Conservation (phyloP, 805 yeast genomes). For the Candida quercuum region DNA sequence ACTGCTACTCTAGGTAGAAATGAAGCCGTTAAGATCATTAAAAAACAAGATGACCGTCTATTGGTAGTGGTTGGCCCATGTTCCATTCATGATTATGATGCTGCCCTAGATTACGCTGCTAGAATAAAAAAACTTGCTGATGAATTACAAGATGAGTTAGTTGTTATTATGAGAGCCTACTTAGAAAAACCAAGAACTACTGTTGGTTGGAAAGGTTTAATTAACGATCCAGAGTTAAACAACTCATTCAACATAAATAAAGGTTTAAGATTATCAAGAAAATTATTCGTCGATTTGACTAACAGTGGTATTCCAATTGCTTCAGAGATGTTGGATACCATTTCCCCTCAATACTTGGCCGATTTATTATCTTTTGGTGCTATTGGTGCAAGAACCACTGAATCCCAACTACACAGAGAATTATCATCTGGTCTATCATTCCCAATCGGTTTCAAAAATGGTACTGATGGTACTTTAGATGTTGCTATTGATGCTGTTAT, state of each 20-base stretch:
- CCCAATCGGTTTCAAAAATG: slow-evolving; percentile 98
- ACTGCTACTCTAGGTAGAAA: slow-evolving; percentile 75
- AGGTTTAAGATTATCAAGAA: slow-evolving; percentile 84
- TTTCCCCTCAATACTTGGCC: slow-evolving; percentile 91
- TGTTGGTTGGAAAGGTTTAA: slow-evolving; percentile 98
- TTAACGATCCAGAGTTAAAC: slow-evolving; percentile 94
- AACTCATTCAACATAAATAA: slow-evolving; percentile 91
- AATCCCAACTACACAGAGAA: slow-evolving; percentile 96
- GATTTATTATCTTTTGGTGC: slow-evolving; percentile 94
- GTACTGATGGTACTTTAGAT: slow-evolving; percentile 91
- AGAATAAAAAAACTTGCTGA: slow-evolving; percentile 62
- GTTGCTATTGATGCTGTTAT: slow-evolving; percentile 93
- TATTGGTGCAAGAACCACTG: slow-evolving; percentile 98
- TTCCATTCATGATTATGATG: slow-evolving; percentile 86
- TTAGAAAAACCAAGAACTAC: slow-evolving; percentile 98
- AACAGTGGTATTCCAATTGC: slow-evolving; percentile 84
- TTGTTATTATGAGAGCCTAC: slow-evolving; percentile 94
- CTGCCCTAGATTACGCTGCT: slow-evolving; percentile 83
- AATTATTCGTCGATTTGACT: slow-evolving; percentile 78
- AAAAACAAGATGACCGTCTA: slow-evolving; percentile 75
- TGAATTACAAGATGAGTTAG: slow-evolving; percentile 70
- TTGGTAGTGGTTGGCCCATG: slow-evolving; percentile 94
- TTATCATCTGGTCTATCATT: slow-evolving; percentile 96
- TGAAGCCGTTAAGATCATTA: slow-evolving; percentile 69
- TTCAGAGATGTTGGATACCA: slow-evolving; percentile 96